Percentiles rank a stretch among this genome's conserved stretches.
phyloP scores from a whole-genome alignment of 2,329 filamentous ascomycete species.

The Colletotrichum sp. region DNA sequence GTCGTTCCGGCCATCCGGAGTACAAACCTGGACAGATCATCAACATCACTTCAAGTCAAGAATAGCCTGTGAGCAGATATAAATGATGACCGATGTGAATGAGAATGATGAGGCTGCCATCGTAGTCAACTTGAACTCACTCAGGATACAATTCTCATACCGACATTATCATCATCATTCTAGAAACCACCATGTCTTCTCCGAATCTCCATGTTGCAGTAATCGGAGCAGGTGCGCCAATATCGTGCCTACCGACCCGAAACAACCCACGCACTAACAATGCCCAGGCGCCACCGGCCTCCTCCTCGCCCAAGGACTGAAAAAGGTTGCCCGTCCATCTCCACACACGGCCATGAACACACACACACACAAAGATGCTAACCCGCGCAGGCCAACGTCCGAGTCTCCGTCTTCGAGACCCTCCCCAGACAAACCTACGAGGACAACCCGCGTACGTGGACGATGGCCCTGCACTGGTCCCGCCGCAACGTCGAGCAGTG shows the following conservation, averaged over 20 bases:
- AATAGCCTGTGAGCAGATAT: background rate
- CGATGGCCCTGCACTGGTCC: background rate
- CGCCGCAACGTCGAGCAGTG: background rate
- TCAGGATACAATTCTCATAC: fast-evolving
- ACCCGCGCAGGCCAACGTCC: background rate
- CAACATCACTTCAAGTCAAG: background rate
- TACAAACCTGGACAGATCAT: background rate
- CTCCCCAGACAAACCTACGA: background rate
- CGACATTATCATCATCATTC: fast-evolving
- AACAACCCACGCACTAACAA: background rate
- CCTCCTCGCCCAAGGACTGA: background rate
- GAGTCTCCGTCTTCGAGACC: background rate
- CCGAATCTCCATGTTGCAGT: background rate
- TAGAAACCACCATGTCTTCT: background rate
- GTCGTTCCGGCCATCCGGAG: background rate
- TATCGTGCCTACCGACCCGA: background rate
- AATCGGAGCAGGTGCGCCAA: background rate
- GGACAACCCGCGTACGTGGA: background rate
- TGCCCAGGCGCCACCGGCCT: background rate
- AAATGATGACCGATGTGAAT: background rate
- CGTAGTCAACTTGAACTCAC: background rate
- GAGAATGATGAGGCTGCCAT: fast-evolving
- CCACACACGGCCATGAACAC: background rate
- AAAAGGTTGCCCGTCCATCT: background rate
- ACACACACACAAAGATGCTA: background rate